Evolutionary conservation across 2,329 filamentous ascomycete genomes (phyloP).

Genomic region (Ustilaginoidea virens): DNA sequence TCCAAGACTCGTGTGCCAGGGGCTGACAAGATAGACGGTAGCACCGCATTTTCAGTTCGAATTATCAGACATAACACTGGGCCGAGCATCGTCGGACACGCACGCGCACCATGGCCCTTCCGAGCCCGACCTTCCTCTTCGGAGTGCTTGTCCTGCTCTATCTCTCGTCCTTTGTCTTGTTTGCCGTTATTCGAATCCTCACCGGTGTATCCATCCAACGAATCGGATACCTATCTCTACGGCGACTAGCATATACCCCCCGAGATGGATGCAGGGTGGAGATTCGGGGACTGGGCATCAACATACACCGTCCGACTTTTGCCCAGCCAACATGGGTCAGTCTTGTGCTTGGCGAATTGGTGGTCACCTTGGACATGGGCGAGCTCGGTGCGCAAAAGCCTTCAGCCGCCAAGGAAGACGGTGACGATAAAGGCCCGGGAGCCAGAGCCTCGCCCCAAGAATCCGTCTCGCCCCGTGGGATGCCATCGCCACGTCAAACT

Average conservation of each 20-base stretch:
- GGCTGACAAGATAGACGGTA: conserved; percentile 2
- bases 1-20: too few relatives aligned
- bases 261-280: conserved; percentile 81
- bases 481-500: conserved; percentile 6
- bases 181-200: conserved; percentile 80
- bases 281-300: conserved; percentile 74
- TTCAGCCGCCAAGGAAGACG: conserved; percentile 13
- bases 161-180: conserved; percentile 80
- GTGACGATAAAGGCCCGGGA: conserved; percentile 10
- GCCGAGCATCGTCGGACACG: not conserved
- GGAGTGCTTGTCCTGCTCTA: conserved; percentile 77
- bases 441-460: conserved; percentile 12
- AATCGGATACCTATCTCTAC: conserved; percentile 81
- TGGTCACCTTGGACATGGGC: conserved; percentile 65
- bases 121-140: conserved; percentile 69
- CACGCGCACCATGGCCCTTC: conserved; percentile 38
- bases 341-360: conserved; percentile 72
- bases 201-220: conserved; percentile 94
- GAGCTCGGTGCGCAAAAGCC: conserved; percentile 39
- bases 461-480: conserved; percentile 5
- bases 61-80: not conserved
- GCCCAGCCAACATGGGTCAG: conserved; percentile 95
- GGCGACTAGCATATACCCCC: conserved; percentile 79
- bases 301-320: conserved; percentile 86
- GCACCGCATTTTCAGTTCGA: conserved; percentile 1